Conservation (phyloP, 129 eudicot genomes). For the Ambrosia trifida region DNA sequence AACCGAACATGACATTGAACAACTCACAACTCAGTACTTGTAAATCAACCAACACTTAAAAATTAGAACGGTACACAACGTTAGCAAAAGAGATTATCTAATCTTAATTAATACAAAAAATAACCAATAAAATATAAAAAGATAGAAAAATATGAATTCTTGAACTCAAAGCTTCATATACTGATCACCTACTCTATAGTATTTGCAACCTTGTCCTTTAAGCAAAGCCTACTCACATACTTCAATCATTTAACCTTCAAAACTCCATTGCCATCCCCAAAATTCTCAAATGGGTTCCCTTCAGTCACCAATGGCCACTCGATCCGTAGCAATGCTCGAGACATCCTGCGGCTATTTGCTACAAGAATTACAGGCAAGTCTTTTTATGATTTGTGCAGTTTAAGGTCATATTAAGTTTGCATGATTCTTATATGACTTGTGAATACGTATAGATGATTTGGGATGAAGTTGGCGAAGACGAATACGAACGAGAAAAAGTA, state of each 20-base stretch:
- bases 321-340: constrained; percentile 62
- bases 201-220: constrained; percentile 63
- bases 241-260: constrained; percentile 22
- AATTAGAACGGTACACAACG: too few species aligned
- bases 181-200: constrained; percentile 44
- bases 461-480: constrained; percentile 94
- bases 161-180: constrained; percentile 61
- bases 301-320: constrained; percentile 47
- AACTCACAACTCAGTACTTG: too few species aligned
- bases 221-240: constrained; percentile 48
- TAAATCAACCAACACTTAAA: too few species aligned
- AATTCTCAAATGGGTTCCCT: constrained; percentile 50
- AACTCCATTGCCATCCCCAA: constrained; percentile 27
- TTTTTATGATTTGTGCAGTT: background rate
- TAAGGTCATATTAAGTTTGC: too few species aligned
- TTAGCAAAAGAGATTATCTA: background rate
- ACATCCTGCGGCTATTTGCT: constrained; percentile 85
- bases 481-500: constrained; percentile 66
- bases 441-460: constrained; percentile 62
- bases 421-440: background rate
- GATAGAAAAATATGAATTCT: constrained; percentile 44
- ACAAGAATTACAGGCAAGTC: constrained; percentile 79
- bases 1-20: background rate
- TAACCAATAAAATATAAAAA: too few species aligned
- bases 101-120: too few species aligned